Base-by-base conservation (phyloP, 2,329 filamentous ascomycete species). In the Aspergillus jensenii region DNA sequence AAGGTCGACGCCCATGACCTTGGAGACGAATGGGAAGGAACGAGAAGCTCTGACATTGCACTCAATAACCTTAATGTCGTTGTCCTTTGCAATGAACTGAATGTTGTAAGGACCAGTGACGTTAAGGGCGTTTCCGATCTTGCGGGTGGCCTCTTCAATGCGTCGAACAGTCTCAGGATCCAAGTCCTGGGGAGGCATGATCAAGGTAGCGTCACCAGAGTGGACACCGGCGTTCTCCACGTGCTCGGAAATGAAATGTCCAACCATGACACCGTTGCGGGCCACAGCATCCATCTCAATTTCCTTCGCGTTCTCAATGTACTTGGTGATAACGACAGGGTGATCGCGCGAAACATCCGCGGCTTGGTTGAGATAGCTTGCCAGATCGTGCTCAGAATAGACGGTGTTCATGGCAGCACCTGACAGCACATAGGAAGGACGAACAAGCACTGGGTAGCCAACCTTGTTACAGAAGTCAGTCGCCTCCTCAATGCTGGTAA, bases 271-370 rank as follows among this genome's bases (percentile, higher is more conserved):
- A 71, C 95, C 95, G 66, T 96, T 89, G 68, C 88, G 89, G 54
- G 93, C 95, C 45, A 99, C 95, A 41, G 95, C 95, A 68, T 99
- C 95, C 95, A 99, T 98, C 78, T 99, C 95, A 63, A 99, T 98
- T 76, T 99, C 95, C 82, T 99, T 98, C 64, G 95, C 95, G 66
- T 96, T 95, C 81, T 99, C 95, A 65, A 99, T 98, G 79, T 98
- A 99, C 80, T 99, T 99, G 60, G 93, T 98, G 71, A 99, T 98
- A 61, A 99, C 95, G 11, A 99, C 95, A 0, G 95, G 95, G 74
- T 98, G 91, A 62, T 98, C 93, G 62, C 90, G 87, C 6, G 95
- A 98, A 47, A 99, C 95, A 64, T 96, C 93, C 6, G 86, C 90
- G 54, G 95, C 95, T 78, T 98, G 93, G 64, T 90, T 86, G 45